Evolutionary conservation across 164 flowering plant genomes (phyloP).

Genomic region (Piper betle): DNA sequence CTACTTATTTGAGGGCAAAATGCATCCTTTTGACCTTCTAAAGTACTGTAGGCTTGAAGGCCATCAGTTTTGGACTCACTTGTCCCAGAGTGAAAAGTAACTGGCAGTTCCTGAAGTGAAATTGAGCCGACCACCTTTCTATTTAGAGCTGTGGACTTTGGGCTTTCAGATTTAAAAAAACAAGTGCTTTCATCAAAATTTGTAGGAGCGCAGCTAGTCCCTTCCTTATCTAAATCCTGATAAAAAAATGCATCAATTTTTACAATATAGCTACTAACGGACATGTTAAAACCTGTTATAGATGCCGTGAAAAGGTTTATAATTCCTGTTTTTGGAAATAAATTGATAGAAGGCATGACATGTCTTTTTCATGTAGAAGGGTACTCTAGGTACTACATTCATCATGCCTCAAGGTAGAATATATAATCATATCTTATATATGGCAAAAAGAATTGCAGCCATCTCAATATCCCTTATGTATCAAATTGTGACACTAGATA

Average conservation of each 20-base stretch:
- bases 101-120: conserved; percentile 15
- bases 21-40: conserved; percentile 10
- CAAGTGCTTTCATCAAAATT: conserved; percentile 53
- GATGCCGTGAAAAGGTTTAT: too few relatives aligned
- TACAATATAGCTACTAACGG: too few relatives aligned
- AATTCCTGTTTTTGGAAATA: too few relatives aligned
- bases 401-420: not conserved
- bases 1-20: not conserved
- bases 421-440: too few relatives aligned
- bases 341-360: too few relatives aligned
- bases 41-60: conserved; percentile 14
- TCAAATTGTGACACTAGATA: too few relatives aligned
- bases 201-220: conserved; percentile 17
- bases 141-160: conserved; percentile 16
- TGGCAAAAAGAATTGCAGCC: not conserved
- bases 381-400: not conserved
- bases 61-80: conserved; percentile 22
- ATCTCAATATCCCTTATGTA: too few relatives aligned
- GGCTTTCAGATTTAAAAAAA: conserved; percentile 40
- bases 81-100: conserved; percentile 18
- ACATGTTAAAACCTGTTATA: too few relatives aligned
- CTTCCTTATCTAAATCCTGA: conserved; percentile 1
- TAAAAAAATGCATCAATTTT: not conserved
- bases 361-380: too few relatives aligned
- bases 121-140: conserved; percentile 18